Evolutionary conservation across 2,329 filamentous ascomycete genomes (phyloP).

Genomic region (Pseudonectria foliicola): DNA sequence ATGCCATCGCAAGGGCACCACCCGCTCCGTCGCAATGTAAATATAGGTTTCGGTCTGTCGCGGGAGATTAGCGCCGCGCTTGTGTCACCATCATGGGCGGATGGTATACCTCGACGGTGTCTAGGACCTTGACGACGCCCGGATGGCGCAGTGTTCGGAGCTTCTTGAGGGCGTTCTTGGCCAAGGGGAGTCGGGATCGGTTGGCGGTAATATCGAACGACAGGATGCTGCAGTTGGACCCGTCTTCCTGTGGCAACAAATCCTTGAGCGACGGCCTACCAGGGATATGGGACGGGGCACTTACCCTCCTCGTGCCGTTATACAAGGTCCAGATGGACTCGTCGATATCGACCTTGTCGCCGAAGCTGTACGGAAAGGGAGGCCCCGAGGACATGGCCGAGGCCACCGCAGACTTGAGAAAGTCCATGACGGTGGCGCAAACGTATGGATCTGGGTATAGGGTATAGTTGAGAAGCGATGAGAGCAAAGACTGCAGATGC

Average conservation of each 20-base stretch:
- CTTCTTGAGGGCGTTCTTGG: conserved; percentile 91
- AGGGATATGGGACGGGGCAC: conserved; percentile 11
- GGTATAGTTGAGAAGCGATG: neutral
- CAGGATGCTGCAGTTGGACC: conserved; percentile 92
- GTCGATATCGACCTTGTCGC: conserved; percentile 85
- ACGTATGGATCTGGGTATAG: neutral
- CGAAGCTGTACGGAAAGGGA: conserved; percentile 86
- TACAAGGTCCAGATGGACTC: conserved; percentile 95
- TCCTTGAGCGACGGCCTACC: neutral
- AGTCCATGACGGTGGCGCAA: conserved; percentile 62
- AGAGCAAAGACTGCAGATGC: neutral
- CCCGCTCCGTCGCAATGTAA: conserved; percentile 89
- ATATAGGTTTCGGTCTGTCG: conserved; percentile 82
- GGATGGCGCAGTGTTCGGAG: conserved; percentile 88
- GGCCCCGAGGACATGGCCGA: conserved; percentile 94
- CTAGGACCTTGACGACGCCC: conserved; percentile 86
- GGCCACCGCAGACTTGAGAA: conserved; percentile 93
- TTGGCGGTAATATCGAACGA: conserved; percentile 84
- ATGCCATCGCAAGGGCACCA: conserved; percentile 83
- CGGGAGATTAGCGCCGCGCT: conserved; percentile 15
- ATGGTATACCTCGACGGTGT: conserved; percentile 75
- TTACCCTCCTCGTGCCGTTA: conserved; percentile 85
- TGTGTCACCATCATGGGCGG: conserved; percentile 1
- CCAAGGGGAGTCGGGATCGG: conserved; percentile 73
- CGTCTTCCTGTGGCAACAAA: conserved; percentile 62